Base-by-base conservation (phyloP, 2,329 filamentous ascomycete genomes). In the Alternaria arbusti region DNA sequence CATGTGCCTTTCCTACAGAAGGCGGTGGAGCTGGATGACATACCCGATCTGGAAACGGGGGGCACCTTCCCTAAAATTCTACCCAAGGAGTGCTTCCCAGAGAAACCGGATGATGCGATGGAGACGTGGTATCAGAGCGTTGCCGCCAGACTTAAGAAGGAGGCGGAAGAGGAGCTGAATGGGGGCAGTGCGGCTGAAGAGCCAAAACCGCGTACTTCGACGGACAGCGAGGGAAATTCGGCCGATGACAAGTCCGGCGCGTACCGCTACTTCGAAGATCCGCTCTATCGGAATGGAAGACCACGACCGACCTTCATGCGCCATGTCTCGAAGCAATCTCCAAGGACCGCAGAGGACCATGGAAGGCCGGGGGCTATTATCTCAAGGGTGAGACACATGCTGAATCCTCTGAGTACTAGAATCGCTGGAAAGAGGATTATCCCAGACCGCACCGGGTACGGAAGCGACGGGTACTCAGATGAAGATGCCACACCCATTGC, bases 91-190 rank as follows among this genome's bases (percentile, higher is more conserved):
- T 83, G 83, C 32, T 94, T 95, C 66, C 95, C 96, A 0, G 77
- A 85, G 2, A 83, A 87, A 46, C 87, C 94, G 1, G 95, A 98
- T 72, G 82, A 86, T 5, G 90, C 91, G n/a, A 94, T 97, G 81
- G 88, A 94, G 59, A 84, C 86, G 62, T 99, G 96, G 95, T 94
- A 98, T 77, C 89, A 91, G 69, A 84, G 86, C 3, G 94, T 96
- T 60, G 91, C 89, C 36, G 86, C 90, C 62, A 88, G 87, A 69
- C 81, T 97, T 52, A 87, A 89, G 65, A 84, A 86, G 59, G 90
- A 94, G 69, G 87, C 84, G 5, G 82, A 84, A 44, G 73, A 72
- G 22, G 76, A 78, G 77, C 66, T 68, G 6, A 70, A 57, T 1
- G 61, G 65, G 5, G 59, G 68, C 32, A 61, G 67, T 46, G 64